These are phyloP conservation scores for Capronia epimyces DNA, from an alignment of 2,329 filamentous ascomycete genomes.

Conservation along the genomic window DNA sequence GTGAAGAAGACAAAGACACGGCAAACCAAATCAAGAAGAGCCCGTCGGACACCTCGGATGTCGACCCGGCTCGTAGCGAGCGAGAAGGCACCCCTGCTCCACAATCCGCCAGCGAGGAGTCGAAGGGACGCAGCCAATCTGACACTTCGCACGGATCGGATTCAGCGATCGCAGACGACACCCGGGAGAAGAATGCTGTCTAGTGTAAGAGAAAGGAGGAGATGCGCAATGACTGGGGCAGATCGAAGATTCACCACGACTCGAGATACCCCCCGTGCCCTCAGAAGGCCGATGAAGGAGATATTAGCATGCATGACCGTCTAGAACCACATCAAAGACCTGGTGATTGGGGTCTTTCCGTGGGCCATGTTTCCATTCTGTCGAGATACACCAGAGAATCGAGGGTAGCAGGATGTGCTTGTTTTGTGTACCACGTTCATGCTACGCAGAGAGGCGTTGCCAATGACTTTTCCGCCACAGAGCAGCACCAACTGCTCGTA, in stretches of 20 bases:
- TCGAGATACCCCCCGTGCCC: constrained; percentile 22
- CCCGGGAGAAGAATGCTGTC: constrained; percentile 16
- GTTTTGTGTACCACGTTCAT: constrained; percentile 4
- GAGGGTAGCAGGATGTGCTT: constrained; percentile 3
- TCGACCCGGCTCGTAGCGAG: constrained; percentile 36
- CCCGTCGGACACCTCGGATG: constrained; percentile 35
- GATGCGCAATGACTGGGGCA: constrained; percentile 11
- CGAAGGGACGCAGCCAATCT: constrained; percentile 13
- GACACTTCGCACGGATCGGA: constrained; percentile 18
- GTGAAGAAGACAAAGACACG: constrained; percentile 78
- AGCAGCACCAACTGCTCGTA: not conserved
- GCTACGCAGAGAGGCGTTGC: not conserved
- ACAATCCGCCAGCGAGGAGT: constrained; percentile 29
- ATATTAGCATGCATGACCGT: constrained; percentile 16
- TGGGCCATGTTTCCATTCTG: constrained; percentile 9
- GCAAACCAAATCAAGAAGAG: constrained; percentile 74
- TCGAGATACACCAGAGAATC: constrained; percentile 9
- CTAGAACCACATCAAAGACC: constrained; percentile 14
- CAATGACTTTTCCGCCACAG: not conserved
- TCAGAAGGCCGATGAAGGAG: constrained; percentile 14
- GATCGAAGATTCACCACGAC: constrained; percentile 19
- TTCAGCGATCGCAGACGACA: constrained; percentile 14
- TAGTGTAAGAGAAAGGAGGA: constrained; percentile 1
- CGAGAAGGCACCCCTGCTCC: constrained; percentile 51
- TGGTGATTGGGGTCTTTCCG: not conserved